phyloP scores from a whole-genome alignment of 306 rosid genomes.

The Styphnolobium japonicum region DNA sequence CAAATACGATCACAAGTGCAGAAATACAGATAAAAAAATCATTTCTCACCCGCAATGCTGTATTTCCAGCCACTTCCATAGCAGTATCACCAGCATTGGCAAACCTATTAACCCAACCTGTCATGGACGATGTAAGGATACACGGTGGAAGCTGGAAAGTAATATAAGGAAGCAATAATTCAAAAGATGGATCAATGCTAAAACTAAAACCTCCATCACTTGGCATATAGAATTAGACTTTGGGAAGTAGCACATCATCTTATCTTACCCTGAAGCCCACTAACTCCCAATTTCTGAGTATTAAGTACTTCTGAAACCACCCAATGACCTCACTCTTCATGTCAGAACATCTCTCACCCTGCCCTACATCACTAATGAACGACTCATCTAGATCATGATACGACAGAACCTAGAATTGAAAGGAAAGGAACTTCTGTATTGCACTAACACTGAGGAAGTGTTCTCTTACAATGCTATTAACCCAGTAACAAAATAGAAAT shows the following conservation, averaged over 20 bases:
- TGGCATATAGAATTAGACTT: neutral
- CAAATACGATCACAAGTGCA: neutral
- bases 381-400: neutral
- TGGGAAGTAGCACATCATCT: neutral
- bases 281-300: neutral
- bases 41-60: conserved; percentile 75
- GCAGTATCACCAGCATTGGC: conserved; percentile 99
- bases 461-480: too few species aligned
- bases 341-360: neutral
- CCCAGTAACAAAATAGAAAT: too few species aligned
- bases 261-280: neutral
- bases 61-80: conserved; percentile 94
- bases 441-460: too few species aligned
- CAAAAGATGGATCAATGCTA: neutral
- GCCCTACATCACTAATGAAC: neutral
- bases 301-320: neutral
- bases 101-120: conserved; percentile 99
- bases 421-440: too few species aligned
- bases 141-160: conserved; percentile 7
- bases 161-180: conserved; percentile 17
- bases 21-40: neutral
- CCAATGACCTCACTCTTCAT: neutral
- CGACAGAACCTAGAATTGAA: too few species aligned
- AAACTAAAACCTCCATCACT: neutral
- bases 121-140: conserved; percentile 26